These are phyloP conservation scores for Geotrichum phurueaensis DNA, from an alignment of 1,139 yeast species.

Conservation along the genomic window DNA sequence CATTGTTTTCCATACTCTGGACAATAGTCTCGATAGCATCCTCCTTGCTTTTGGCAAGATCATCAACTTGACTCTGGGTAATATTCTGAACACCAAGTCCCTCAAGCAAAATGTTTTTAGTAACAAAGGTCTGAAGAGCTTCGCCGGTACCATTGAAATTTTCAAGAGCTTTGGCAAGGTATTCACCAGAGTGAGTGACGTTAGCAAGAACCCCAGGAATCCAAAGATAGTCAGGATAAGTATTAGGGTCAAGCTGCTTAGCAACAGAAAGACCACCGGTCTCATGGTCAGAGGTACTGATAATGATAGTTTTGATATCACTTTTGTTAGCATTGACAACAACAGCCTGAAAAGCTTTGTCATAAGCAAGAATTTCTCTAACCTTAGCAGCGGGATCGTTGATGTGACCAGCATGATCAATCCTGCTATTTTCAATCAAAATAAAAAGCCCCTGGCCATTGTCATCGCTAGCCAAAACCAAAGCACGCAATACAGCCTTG, in stretches of 20 bases:
- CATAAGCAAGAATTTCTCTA: slow-evolving; percentile 69
- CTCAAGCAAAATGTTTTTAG: slow-evolving; percentile 45
- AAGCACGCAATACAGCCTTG: slow-evolving; percentile 58
- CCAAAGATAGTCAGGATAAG: slow-evolving; percentile 69
- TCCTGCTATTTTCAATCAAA: slow-evolving; percentile 79
- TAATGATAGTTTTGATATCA: slow-evolving; percentile 64
- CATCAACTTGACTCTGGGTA: slow-evolving; percentile 44
- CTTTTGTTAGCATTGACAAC: slow-evolving; percentile 56
- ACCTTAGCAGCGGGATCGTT: slow-evolving; percentile 89
- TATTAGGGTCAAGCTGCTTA: slow-evolving; percentile 51
- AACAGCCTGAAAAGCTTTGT: slow-evolving; percentile 66
- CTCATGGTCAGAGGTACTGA: slow-evolving; percentile 84
- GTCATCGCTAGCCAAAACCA: slow-evolving; percentile 57
- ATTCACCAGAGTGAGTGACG: slow-evolving; percentile 71
- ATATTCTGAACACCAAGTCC: slow-evolving; percentile 59
- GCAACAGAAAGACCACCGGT: slow-evolving; percentile 83
- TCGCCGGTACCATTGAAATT: slow-evolving; percentile 31
- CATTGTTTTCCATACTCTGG: slow-evolving; percentile 59
- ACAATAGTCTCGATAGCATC: slow-evolving; percentile 44
- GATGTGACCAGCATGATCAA: slow-evolving; percentile 87
- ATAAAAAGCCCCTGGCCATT: slow-evolving; percentile 75
- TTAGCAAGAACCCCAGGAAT: slow-evolving; percentile 61
- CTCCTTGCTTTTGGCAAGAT: slow-evolving; percentile 26
- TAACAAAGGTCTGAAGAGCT: slow-evolving; percentile 40
- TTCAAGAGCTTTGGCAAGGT: slow-evolving; percentile 41